These are phyloP conservation scores for Candida peoriensis DNA, from an alignment of 805 yeast genomes.

Conservation along the genomic window DNA sequence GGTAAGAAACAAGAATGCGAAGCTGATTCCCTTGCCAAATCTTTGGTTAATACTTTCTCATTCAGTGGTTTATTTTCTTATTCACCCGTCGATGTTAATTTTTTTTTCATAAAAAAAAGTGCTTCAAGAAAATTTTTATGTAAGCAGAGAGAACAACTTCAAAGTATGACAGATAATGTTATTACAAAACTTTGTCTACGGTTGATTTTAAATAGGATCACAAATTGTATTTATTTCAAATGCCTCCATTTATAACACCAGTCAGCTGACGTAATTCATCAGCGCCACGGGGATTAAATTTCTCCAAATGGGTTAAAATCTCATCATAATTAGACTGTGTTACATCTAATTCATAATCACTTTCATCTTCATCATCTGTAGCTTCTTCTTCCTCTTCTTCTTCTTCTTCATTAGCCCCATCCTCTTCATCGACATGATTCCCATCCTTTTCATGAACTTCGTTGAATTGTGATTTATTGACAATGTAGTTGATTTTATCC, in stretches of 20 bases:
- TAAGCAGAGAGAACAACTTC: too few species aligned
- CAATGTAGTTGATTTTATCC: conserved; percentile 37
- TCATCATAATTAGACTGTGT: conserved; percentile 21
- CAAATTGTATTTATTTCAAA: too few species aligned
- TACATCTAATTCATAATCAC: conserved; percentile 25
- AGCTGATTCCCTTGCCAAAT: too few species aligned
- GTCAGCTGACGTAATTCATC: conserved; percentile 13
- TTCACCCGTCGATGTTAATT: too few species aligned
- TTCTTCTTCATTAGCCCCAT: conserved; percentile 22
- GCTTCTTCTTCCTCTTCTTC: conserved; percentile 29
- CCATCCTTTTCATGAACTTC: conserved; percentile 17
- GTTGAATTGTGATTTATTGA: conserved; percentile 27
- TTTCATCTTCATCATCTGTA: conserved; percentile 28
- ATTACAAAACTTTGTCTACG: too few species aligned
- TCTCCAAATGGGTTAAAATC: conserved; percentile 16
- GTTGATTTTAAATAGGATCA: too few species aligned
- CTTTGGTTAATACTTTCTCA: too few species aligned
- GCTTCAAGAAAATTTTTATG: too few species aligned
- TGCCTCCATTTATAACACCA: conserved; percentile 15
- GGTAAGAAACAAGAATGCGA: too few species aligned
- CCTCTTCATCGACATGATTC: conserved; percentile 17
- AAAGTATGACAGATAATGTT: too few species aligned
- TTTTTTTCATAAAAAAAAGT: too few species aligned
- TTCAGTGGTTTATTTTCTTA: too few species aligned
- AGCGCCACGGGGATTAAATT: conserved; percentile 22